Percentiles rank a stretch among this genome's conserved stretches.
These are phyloP conservation scores for Blepharisma undulans DNA, from an alignment of 169 alveolate species.

Conservation along the genomic window DNA sequence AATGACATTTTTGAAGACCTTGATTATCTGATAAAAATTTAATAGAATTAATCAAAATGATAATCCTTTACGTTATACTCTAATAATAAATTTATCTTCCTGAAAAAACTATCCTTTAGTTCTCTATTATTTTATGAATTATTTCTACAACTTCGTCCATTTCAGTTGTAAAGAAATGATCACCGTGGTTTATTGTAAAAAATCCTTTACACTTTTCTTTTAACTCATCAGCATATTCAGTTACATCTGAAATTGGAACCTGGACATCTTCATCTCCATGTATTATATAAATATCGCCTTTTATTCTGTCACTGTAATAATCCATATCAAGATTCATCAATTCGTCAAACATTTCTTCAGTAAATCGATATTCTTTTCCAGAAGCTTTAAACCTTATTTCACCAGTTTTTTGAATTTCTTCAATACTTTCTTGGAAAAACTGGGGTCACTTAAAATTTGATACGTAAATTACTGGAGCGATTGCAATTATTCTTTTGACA, in stretches of 20 bases:
- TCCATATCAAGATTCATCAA: background rate
- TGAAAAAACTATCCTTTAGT: too few relatives aligned
- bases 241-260: background rate
- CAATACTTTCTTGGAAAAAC: background rate
- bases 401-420: background rate
- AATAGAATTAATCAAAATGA: too few relatives aligned
- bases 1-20: too few relatives aligned
- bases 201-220: too few relatives aligned
- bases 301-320: background rate
- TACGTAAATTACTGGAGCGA: background rate
- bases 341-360: background rate
- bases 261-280: background rate
- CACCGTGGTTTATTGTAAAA: too few relatives aligned
- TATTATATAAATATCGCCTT: background rate
- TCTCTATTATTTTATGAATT: too few relatives aligned
- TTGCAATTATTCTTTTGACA: background rate
- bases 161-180: too few relatives aligned
- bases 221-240: too few relatives aligned
- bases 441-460: background rate
- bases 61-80: too few relatives aligned
- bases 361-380: background rate
- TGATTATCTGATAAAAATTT: too few relatives aligned
- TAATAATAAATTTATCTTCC: too few relatives aligned
- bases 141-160: too few relatives aligned
- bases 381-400: background rate